These are phyloP conservation scores for Ceratocystis colombiana DNA, from an alignment of 2,329 filamentous ascomycete genomes.

Conservation along the genomic window DNA sequence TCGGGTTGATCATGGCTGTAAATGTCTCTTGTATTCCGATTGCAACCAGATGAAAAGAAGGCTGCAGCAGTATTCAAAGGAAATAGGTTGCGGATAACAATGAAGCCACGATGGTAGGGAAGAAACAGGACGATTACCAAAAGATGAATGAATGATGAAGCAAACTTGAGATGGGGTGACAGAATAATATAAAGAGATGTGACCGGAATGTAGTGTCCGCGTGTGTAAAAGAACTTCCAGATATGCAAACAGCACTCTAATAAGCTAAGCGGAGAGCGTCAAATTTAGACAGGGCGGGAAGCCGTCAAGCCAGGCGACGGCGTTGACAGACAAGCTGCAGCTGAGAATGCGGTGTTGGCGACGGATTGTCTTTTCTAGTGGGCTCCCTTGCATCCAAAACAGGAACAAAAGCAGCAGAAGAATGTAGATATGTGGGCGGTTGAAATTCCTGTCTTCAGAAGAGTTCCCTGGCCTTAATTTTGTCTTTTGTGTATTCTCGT, in stretches of 20 bases:
- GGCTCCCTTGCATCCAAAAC: conserved; percentile 10
- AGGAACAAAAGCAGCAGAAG: background rate
- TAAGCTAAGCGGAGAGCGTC: background rate
- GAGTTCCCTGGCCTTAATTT: background rate
- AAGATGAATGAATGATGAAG: background rate
- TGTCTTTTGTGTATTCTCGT: background rate
- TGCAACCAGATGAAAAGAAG: background rate
- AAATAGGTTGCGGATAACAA: background rate
- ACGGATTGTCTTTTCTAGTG: background rate
- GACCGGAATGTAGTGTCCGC: background rate
- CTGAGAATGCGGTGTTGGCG: background rate
- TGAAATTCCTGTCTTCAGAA: conserved; percentile 5
- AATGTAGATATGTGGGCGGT: conserved; percentile 11
- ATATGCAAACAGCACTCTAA: conserved; percentile 3
- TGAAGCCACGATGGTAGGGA: background rate
- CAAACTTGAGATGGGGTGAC: background rate
- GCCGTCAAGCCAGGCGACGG: background rate
- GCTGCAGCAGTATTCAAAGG: background rate
- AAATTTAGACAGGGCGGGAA: background rate
- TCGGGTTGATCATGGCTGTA: conserved; percentile 16
- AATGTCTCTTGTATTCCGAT: background rate
- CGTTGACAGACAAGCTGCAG: background rate
- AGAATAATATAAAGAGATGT: conserved; percentile 11
- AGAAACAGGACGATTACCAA: background rate
- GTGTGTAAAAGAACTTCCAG: background rate